These are phyloP conservation scores for Alternaria longipes DNA, from an alignment of 2,329 filamentous ascomycete species.

Conservation along the genomic window DNA sequence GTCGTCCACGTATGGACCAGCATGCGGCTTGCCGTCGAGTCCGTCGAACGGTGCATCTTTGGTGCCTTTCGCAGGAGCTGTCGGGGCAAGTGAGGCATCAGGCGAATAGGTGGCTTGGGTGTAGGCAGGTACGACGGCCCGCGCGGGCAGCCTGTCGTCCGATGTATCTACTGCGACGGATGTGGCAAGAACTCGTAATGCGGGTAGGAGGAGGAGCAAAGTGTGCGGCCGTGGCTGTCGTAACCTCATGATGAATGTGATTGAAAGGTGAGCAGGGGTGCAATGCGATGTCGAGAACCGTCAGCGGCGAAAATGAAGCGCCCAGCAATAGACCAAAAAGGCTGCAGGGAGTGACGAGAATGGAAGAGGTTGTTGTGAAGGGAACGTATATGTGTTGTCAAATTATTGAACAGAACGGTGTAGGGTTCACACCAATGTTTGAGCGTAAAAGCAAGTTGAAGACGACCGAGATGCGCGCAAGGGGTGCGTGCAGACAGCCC, in stretches of 20 bases:
- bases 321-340: background rate
- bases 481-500: conserved; percentile 35
- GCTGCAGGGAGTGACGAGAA: conserved; percentile 24
- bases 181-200: conserved; percentile 66
- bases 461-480: conserved; percentile 38
- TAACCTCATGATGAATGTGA: conserved; percentile 64
- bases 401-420: conserved; percentile 14
- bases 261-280: conserved; percentile 20
- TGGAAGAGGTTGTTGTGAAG: conserved; percentile 9
- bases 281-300: conserved; percentile 6
- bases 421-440: conserved; percentile 20
- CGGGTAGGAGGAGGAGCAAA: conserved; percentile 64
- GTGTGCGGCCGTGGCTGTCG: conserved; percentile 61
- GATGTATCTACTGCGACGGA: conserved; percentile 50
- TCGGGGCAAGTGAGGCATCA: conserved; percentile 34
- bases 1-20: conserved; percentile 78
- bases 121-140: conserved; percentile 41
- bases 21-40: conserved; percentile 91
- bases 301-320: conserved; percentile 8
- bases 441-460: conserved; percentile 17
- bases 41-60: conserved; percentile 92
- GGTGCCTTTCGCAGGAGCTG: conserved; percentile 58
- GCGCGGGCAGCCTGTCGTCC: conserved; percentile 38
- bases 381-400: conserved; percentile 2
- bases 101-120: conserved; percentile 31